A percentile compares a stretch with the other conserved stretches of the same genome.
Conservation (phyloP, 192 early-diverging fungal genomes). For the Gamsiella multidivaricata region DNA sequence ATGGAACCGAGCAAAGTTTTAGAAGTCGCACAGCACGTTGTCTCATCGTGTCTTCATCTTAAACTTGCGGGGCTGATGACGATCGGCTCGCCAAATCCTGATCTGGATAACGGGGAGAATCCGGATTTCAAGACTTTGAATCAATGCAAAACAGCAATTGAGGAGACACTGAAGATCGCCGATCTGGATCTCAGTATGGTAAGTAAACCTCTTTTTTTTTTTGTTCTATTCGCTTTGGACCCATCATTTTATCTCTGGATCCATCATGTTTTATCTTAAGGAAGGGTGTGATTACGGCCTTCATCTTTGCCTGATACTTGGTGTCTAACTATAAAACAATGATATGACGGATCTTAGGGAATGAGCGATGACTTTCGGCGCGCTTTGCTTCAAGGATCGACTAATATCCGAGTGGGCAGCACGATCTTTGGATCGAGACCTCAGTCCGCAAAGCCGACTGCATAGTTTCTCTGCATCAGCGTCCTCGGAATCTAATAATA, state of each 20-base stretch:
- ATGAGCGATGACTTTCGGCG: slow-evolving; percentile 96
- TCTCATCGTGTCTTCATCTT: slow-evolving; percentile 73
- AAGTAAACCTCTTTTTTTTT: slow-evolving; percentile 7
- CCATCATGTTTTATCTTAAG: too few species aligned
- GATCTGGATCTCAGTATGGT: slow-evolving; percentile 49
- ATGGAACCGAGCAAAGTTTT: slow-evolving; percentile 64
- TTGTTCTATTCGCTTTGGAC: background rate
- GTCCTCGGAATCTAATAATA: too few species aligned
- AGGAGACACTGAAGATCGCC: slow-evolving; percentile 31
- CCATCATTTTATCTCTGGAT: too few species aligned
- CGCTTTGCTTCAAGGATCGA: slow-evolving; percentile 87
- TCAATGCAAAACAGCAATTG: slow-evolving; percentile 53
- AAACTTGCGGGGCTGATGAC: slow-evolving; percentile 93
- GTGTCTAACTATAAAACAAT: too few species aligned
- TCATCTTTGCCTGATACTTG: too few species aligned
- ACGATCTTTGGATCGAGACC: slow-evolving; percentile 88
- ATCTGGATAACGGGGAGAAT: slow-evolving; percentile 61
- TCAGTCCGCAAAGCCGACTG: slow-evolving; percentile 25
- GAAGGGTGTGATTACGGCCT: too few species aligned
- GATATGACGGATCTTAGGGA: slow-evolving; percentile 61
- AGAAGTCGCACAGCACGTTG: slow-evolving; percentile 72
- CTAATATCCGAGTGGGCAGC: slow-evolving; percentile 94
- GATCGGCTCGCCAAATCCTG: slow-evolving; percentile 82
- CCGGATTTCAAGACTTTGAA: slow-evolving; percentile 76
- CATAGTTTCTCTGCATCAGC: background rate